Percentiles rank a stretch among this genome's conserved stretches.
phyloP scores from a whole-genome alignment of 805 yeast species.

The Saccharomycopsis babjevae region DNA sequence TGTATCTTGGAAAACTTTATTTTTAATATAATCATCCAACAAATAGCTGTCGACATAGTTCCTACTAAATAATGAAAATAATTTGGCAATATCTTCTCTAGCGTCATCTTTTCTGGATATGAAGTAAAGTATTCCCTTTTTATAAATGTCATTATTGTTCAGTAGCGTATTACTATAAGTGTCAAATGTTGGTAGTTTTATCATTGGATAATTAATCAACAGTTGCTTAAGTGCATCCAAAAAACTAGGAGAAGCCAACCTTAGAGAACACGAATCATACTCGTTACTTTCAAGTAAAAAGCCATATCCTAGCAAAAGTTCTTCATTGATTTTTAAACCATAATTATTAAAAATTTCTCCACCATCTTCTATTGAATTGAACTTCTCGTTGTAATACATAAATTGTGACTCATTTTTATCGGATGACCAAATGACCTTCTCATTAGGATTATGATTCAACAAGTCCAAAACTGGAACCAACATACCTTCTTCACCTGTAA shows the following conservation, averaged over 20 bases:
- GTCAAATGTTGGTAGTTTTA: slow-evolving; percentile 17
- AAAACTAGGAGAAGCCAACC: slow-evolving; percentile 35
- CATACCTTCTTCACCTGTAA: slow-evolving; percentile 43
- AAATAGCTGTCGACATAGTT: slow-evolving; percentile 27
- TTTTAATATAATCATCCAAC: slow-evolving; percentile 31
- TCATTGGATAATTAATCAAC: slow-evolving; percentile 23
- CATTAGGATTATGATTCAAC: slow-evolving; percentile 57
- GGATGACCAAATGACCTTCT: slow-evolving; percentile 54
- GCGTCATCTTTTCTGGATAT: slow-evolving; percentile 2
- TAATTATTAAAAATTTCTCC: slow-evolving; percentile 67
- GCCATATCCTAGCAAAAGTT: slow-evolving; percentile 73
- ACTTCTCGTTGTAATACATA: slow-evolving; percentile 2
- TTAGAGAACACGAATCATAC: slow-evolving; percentile 52
- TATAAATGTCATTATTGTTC: neutral
- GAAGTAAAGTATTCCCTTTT: slow-evolving; percentile 15
- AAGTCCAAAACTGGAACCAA: slow-evolving; percentile 71
- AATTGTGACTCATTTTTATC: neutral
- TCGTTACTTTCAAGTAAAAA: slow-evolving; percentile 49
- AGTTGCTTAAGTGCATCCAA: slow-evolving; percentile 23
- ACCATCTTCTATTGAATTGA: slow-evolving; percentile 22
- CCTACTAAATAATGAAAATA: slow-evolving; percentile 27
- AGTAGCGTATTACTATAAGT: slow-evolving; percentile 18
- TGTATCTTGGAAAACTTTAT: slow-evolving; percentile 33
- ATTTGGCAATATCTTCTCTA: slow-evolving; percentile 25
- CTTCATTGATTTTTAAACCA: slow-evolving; percentile 84